phyloP scores from a whole-genome alignment of 306 rosid species.

The Gastrolobium villosum region DNA sequence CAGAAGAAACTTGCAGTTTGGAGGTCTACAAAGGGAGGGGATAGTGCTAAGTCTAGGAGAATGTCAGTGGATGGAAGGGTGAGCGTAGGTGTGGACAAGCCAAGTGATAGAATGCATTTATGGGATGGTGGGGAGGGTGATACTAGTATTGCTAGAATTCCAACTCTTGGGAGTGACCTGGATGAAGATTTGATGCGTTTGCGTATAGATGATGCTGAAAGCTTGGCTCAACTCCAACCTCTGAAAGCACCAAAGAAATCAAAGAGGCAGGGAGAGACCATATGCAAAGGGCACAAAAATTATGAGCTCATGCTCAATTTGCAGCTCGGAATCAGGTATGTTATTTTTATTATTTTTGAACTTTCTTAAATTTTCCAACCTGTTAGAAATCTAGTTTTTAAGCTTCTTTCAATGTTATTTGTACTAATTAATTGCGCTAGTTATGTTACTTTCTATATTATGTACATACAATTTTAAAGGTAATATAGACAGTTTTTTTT shows the following conservation, averaged over 20 bases:
- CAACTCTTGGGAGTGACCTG: slow-evolving; percentile 50
- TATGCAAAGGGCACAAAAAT: slow-evolving; percentile 85
- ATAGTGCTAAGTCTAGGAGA: slow-evolving; percentile 61
- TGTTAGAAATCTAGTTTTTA: slow-evolving; percentile 3
- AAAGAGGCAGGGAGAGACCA: slow-evolving; percentile 85
- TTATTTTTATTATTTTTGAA: neutral
- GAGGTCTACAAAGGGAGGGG: slow-evolving; percentile 73
- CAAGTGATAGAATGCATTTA: slow-evolving; percentile 66
- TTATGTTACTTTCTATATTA: neutral
- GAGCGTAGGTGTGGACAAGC: slow-evolving; percentile 68
- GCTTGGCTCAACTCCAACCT: slow-evolving; percentile 43
- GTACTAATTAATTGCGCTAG: neutral
- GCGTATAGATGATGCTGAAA: slow-evolving; percentile 48
- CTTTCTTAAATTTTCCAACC: neutral
- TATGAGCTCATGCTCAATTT: slow-evolving; percentile 93
- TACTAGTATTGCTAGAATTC: slow-evolving; percentile 37
- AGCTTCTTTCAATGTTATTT: neutral
- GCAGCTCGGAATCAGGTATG: slow-evolving; percentile 90
- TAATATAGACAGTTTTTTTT: neutral
- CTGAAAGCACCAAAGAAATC: slow-evolving; percentile 61
- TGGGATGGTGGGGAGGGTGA: slow-evolving; percentile 66
- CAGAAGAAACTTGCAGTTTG: slow-evolving; percentile 88
- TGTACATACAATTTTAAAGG: neutral
- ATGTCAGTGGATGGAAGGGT: slow-evolving; percentile 82
- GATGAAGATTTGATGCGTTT: slow-evolving; percentile 55